These are phyloP conservation scores for Sporisorium graminicola DNA, from an alignment of 1,284 basidiomycete species.

Conservation along the genomic window DNA sequence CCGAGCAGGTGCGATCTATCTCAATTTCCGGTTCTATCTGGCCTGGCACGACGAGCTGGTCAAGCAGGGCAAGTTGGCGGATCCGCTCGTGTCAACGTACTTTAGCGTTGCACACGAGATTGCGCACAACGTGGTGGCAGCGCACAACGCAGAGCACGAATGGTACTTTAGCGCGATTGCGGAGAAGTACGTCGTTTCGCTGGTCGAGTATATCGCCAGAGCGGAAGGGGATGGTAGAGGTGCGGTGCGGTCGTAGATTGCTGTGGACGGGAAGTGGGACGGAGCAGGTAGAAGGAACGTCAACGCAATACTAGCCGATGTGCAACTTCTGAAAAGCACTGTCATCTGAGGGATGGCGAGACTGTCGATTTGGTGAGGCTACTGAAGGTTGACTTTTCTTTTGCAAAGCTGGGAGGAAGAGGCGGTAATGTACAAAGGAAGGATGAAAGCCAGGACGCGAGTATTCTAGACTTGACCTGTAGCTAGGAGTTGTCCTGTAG, in stretches of 20 bases:
- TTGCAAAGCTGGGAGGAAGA: not conserved
- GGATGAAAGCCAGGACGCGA: no score
- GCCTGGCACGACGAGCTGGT: slow-evolving; percentile 87
- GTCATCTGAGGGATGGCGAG: not conserved
- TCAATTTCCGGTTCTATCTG: slow-evolving; percentile 85
- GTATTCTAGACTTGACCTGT: not conserved
- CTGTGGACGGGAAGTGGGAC: not conserved
- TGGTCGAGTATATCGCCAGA: slow-evolving; percentile 60
- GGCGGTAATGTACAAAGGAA: slow-evolving; percentile 9
- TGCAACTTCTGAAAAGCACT: no score
- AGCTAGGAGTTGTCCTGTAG: no score
- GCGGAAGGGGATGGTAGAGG: no score
- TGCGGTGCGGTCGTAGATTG: not conserved
- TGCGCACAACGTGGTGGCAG: slow-evolving; percentile 81
- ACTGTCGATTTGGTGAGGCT: not conserved
- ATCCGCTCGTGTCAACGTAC: slow-evolving; percentile 87
- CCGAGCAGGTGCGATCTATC: slow-evolving; percentile 85
- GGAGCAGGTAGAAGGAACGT: not conserved
- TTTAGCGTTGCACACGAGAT: slow-evolving; percentile 91
- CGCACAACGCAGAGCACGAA: slow-evolving; percentile 78
- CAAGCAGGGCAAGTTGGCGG: slow-evolving; percentile 74
- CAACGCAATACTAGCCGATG: no score
- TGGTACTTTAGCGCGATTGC: slow-evolving; percentile 94
- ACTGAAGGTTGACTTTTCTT: not conserved
- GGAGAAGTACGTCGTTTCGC: slow-evolving; percentile 75